Evolutionary conservation across 345 rosid species (phyloP).

Genomic region (Arabidopsis arenosa): DNA sequence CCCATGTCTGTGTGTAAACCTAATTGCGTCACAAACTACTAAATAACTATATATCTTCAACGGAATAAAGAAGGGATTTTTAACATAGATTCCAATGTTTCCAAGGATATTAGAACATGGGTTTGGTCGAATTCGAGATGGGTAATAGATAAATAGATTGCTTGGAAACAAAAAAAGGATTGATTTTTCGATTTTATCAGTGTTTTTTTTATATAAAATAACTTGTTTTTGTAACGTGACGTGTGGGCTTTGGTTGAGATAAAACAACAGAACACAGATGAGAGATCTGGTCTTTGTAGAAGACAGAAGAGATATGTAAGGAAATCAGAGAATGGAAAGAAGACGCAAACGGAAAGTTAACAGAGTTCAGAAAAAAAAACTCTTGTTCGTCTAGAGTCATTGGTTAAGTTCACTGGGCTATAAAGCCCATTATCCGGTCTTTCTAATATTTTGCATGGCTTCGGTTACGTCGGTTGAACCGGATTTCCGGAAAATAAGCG

Average conservation of each 20-base stretch:
- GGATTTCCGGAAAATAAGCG: neutral
- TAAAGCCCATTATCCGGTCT: constrained; percentile 12
- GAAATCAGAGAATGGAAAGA: neutral
- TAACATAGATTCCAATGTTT: constrained; percentile 38
- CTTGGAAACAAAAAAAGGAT: neutral
- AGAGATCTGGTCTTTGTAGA: constrained; percentile 26
- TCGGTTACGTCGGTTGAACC: neutral
- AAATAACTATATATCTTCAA: constrained; percentile 14
- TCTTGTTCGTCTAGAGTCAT: neutral
- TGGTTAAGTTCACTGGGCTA: constrained; percentile 17
- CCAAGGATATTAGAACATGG: constrained; percentile 27
- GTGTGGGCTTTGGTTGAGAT: constrained; percentile 45
- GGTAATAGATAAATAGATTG: constrained; percentile 21
- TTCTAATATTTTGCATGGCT: neutral
- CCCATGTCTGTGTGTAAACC: constrained; percentile 38
- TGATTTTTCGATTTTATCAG: neutral
- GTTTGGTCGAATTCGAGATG: constrained; percentile 31
- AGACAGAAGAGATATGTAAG: neutral
- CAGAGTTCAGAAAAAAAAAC: neutral
- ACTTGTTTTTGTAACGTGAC: constrained; percentile 35
- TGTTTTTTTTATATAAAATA: neutral
- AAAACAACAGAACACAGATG: constrained; percentile 20
- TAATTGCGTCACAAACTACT: constrained; percentile 9
- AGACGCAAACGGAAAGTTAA: constrained; percentile 4
- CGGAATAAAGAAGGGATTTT: constrained; percentile 29